Conservation (phyloP, 495 filamentous ascomycete species). For the Xylaria scruposa region DNA sequence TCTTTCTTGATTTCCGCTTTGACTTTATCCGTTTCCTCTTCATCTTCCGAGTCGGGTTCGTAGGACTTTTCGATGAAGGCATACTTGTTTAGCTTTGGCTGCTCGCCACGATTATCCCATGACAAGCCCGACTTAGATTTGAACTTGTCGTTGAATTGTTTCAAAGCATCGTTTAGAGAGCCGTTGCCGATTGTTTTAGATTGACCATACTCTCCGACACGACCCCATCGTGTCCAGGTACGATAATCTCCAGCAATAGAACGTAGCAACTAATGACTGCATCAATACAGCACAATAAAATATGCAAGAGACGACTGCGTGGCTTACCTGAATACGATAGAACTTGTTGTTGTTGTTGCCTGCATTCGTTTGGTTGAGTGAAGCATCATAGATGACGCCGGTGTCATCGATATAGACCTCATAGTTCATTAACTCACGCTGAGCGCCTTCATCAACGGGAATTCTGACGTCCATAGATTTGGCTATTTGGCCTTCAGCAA, state of each 20-base stretch:
- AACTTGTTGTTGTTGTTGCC: slow-evolving; percentile 75
- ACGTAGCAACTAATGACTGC: slow-evolving; percentile 45
- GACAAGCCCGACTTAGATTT: slow-evolving; percentile 74
- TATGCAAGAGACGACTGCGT: neutral
- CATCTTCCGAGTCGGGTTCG: slow-evolving; percentile 68
- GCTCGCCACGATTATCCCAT: slow-evolving; percentile 67
- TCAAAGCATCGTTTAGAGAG: slow-evolving; percentile 53
- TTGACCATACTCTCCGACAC: slow-evolving; percentile 77
- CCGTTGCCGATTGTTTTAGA: slow-evolving; percentile 53
- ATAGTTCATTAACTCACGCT: slow-evolving; percentile 40
- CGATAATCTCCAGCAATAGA: slow-evolving; percentile 44
- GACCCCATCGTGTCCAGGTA: slow-evolving; percentile 78
- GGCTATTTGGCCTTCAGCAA: slow-evolving; percentile 48
- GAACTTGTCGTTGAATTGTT: slow-evolving; percentile 74
- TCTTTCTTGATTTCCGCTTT: slow-evolving; percentile 40
- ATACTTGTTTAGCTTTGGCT: slow-evolving; percentile 71
- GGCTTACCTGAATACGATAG: slow-evolving; percentile 65
- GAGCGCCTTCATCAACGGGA: slow-evolving; percentile 50
- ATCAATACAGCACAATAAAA: slow-evolving; percentile 13
- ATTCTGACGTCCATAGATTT: slow-evolving; percentile 54
- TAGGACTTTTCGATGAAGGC: slow-evolving; percentile 76
- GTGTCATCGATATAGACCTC: slow-evolving; percentile 69
- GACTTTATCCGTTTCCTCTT: slow-evolving; percentile 54
- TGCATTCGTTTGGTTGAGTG: slow-evolving; percentile 66
- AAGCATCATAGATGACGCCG: slow-evolving; percentile 70